Percentiles rank a stretch among this genome's conserved stretches.
Evolutionary conservation across 257 asterid genomes (phyloP).

Genomic region (Nyctanthes arbortristis): DNA sequence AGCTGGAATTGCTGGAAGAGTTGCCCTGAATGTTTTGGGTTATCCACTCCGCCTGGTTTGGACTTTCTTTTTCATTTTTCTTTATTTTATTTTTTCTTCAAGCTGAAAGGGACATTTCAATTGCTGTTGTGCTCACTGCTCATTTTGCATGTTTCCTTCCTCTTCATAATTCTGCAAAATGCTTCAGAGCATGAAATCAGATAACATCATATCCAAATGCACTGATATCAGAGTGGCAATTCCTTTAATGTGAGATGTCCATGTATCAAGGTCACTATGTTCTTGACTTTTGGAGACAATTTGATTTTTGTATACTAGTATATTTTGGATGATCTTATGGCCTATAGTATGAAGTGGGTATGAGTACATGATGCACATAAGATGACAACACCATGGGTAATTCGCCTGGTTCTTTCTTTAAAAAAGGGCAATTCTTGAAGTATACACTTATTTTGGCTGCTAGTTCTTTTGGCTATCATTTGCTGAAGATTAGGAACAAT

Average conservation of each 20-base stretch:
- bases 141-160: conserved; percentile 8
- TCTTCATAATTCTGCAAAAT: neutral
- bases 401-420: neutral
- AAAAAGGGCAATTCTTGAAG: conserved; percentile 9
- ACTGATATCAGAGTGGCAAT: neutral
- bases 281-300: conserved; percentile 5
- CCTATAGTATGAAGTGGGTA: conserved; percentile 6
- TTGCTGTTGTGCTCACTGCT: neutral
- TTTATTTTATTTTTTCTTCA: conserved; percentile 23
- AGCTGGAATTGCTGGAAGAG: conserved; percentile 88
- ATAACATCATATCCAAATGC: conserved; percentile 1
- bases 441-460: conserved; percentile 4
- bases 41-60: conserved; percentile 92
- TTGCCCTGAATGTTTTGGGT: conserved; percentile 81
- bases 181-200: conserved; percentile 1
- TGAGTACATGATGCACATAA: conserved; percentile 11
- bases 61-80: conserved; percentile 11
- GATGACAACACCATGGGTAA: conserved; percentile 2
- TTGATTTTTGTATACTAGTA: conserved; percentile 11
- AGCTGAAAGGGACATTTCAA: conserved; percentile 1
- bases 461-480: conserved; percentile 5
- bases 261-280: conserved; percentile 6
- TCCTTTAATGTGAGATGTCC: conserved; percentile 16
- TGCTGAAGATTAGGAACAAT: conserved; percentile 6
- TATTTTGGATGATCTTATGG: conserved; percentile 5